Base-by-base conservation (phyloP, 805 yeast species). In the Jamesozyma gamospora region DNA sequence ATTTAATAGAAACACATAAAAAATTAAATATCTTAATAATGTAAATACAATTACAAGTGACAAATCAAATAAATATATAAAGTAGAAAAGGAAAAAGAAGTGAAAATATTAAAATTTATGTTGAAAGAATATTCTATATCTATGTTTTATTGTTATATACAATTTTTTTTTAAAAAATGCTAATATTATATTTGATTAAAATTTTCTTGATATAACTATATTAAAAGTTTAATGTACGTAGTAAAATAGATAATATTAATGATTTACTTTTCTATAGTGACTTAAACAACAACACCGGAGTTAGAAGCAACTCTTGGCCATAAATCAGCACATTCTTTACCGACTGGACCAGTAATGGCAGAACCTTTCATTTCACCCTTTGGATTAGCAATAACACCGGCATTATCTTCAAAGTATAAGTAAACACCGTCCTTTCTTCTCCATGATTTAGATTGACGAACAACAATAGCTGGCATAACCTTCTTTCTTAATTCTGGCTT, bases 291-390 rank as follows among this genome's bases (percentile, higher is more conserved):
- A 70, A 92, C 97, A 86, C 97, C 97, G 63, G 98, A 92, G 90
- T 85, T 86, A 60, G 96, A 86, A 67, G 98, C 97, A 77, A 92
- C 90, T 79, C 98, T 86, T 71, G 98, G 98, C 98, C 98, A 92
- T 72, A 92, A 82, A 70, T 92, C 98, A 69, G 98, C 98, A 79
- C 98, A 92, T 79, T 92, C 98, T 78, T 92, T 92, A 72, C 96
- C 97, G 67, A 92, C 98, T 66, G 98, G 98, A 72, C 98, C 98
- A 66, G 98, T 92, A 71, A 92, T 90, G 65, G 98, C 98, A 58
- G 98, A 92, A 75, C 98, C 98, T 80, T 92, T 92, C 98, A 92
- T 92, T 76, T 92, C 98, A 79, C 98, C 98, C 90, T 92, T 92
- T 69, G 98, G 98, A 78, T 92, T 92, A 71, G 90, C 97, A 67